phyloP scores from a whole-genome alignment of 768 basidiomycete species.

The Tulasnella sp. region DNA sequence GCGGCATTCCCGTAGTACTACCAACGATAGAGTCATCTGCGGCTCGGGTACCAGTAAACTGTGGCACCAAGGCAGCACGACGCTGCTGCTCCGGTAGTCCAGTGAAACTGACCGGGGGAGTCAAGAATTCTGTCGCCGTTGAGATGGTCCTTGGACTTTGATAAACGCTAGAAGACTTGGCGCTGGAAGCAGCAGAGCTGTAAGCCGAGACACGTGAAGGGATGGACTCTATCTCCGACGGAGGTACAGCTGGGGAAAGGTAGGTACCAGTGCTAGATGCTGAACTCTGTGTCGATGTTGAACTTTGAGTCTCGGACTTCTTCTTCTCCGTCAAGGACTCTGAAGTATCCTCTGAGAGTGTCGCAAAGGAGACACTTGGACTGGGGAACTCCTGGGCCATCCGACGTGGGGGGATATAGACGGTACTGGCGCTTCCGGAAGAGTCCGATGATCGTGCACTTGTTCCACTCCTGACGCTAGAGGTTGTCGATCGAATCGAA shows the following conservation, averaged over 20 bases:
- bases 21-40: constrained; percentile 60
- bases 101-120: too few species aligned
- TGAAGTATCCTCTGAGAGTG: not conserved
- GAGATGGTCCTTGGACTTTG: too few species aligned
- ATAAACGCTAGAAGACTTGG: not conserved
- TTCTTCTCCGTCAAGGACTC: not conserved
- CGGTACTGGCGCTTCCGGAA: constrained; percentile 17
- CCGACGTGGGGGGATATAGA: too few species aligned
- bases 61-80: too few species aligned
- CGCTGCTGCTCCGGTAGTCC: not conserved
- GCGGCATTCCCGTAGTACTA: too few species aligned
- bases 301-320: too few species aligned
- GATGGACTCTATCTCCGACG: not conserved
- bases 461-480: constrained; percentile 13
- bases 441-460: constrained; percentile 11
- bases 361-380: too few species aligned
- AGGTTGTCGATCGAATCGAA: constrained; percentile 39
- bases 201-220: not conserved
- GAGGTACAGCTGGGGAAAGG: constrained; percentile 8
- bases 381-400: too few species aligned
- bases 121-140: too few species aligned
- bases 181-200: not conserved
- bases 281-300: too few species aligned
- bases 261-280: too few species aligned
- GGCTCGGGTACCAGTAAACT: constrained; percentile 32